Evolutionary conservation across 106 monocot genomes (phyloP).

Genomic region (Dendrobium huoshanense): DNA sequence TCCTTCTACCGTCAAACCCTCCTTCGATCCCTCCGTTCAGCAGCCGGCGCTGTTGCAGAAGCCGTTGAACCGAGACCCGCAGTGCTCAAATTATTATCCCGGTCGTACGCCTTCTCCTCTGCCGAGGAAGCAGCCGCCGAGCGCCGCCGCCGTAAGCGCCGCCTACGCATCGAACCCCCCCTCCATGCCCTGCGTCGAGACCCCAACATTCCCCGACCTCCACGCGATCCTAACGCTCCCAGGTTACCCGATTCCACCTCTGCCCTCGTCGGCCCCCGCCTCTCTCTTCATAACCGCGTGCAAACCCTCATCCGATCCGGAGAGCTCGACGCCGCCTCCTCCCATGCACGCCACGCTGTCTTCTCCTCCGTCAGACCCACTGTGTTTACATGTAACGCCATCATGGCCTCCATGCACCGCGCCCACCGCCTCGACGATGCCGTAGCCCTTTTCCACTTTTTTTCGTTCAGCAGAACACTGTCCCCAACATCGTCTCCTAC

Average conservation of each 20-base stretch:
- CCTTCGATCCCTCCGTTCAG: background rate
- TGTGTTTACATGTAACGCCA: constrained; percentile 97
- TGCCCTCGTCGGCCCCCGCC: constrained; percentile 79
- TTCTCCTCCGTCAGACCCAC: constrained; percentile 73
- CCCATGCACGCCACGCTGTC: constrained; percentile 62
- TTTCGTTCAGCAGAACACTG: constrained; percentile 64
- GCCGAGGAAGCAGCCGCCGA: constrained; percentile 95
- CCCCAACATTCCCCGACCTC: constrained; percentile 42
- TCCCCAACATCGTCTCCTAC: constrained; percentile 95
- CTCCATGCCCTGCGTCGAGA: constrained; percentile 73
- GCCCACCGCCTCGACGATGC: constrained; percentile 59
- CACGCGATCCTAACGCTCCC: constrained; percentile 65
- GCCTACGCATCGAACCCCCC: constrained; percentile 86
- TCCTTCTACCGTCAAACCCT: constrained; percentile 1
- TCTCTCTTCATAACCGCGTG: constrained; percentile 88
- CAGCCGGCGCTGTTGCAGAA: background rate
- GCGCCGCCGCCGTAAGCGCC: constrained; percentile 82
- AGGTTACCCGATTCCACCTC: constrained; percentile 91
- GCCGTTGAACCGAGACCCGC: background rate
- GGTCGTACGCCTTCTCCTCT: constrained; percentile 81
- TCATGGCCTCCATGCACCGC: constrained; percentile 65
- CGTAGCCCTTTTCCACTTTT: constrained; percentile 67
- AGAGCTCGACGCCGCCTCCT: constrained; percentile 67
- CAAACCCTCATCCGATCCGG: constrained; percentile 76
- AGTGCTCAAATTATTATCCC: background rate